Conservation (phyloP, 225 moss, liverwort and hornwort species). For the Bryoerythrophyllum caledonicum region DNA sequence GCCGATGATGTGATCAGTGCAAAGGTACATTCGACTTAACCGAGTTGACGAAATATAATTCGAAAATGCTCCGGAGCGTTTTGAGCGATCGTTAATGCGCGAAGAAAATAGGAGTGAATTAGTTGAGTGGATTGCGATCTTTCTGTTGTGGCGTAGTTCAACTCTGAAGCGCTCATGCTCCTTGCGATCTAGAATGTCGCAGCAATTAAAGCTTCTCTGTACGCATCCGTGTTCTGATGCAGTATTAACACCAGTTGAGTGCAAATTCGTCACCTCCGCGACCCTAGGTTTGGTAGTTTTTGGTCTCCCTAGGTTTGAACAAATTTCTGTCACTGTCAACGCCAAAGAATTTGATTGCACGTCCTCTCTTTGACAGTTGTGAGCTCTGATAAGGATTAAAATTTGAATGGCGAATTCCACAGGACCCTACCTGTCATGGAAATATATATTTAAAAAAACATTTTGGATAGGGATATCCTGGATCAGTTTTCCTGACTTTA, state of each 20-base stretch:
- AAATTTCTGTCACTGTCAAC: neutral
- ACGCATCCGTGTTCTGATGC: neutral
- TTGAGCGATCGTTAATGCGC: conserved; percentile 5
- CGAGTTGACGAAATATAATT: neutral
- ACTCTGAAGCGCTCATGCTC: neutral
- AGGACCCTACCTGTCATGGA: neutral
- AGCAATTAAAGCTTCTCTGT: conserved; percentile 6
- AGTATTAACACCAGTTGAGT: neutral
- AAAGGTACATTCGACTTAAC: conserved; percentile 47
- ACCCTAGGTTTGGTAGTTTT: conserved; percentile 26
- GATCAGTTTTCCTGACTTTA: neutral
- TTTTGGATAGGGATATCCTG: neutral
- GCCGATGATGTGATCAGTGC: conserved; percentile 65
- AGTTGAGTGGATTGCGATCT: neutral
- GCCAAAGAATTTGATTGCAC: neutral
- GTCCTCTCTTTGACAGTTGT: conserved; percentile 3
- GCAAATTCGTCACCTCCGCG: conserved; percentile 11
- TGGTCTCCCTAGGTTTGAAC: conserved; percentile 3
- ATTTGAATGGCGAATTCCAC: conserved; percentile 1
- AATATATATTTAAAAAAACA: neutral
- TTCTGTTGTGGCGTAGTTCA: neutral
- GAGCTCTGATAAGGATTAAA: neutral
- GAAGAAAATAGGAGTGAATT: conserved; percentile 3
- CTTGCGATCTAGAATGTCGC: conserved; percentile 21
- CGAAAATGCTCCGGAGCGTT: neutral